Evolutionary conservation across 192 early-diverging fungal genomes (phyloP).

Genomic region (Rhizophagus sp.): DNA sequence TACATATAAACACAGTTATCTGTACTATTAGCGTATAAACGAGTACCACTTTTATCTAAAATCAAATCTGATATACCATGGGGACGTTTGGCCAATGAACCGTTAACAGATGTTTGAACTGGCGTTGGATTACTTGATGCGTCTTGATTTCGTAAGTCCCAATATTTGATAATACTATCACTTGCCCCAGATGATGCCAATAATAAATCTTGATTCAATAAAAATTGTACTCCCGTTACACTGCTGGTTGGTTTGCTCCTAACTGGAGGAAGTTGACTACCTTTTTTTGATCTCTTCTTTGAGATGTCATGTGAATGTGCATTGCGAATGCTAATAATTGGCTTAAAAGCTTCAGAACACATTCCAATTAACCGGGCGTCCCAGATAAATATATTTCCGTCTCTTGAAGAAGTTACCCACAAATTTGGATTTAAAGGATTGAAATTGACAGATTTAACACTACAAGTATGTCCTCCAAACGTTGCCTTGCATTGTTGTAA

Average conservation of each 20-base stretch:
- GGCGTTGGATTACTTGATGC: conserved; percentile 37
- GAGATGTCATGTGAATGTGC: conserved; percentile 1
- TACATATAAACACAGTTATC: conserved; percentile 71
- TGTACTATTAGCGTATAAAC: conserved; percentile 68
- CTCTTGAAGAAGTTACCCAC: conserved; percentile 67
- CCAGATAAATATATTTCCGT: conserved; percentile 73
- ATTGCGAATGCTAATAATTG: background rate
- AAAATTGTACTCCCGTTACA: conserved; percentile 57
- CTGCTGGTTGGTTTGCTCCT: conserved; percentile 32
- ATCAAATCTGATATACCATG: conserved; percentile 58
- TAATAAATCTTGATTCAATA: conserved; percentile 37
- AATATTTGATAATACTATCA: conserved; percentile 71
- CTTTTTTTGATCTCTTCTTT: conserved; percentile 2
- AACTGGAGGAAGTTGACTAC: background rate
- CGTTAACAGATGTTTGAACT: conserved; percentile 38
- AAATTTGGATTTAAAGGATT: conserved; percentile 52
- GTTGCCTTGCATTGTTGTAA: conserved; percentile 44
- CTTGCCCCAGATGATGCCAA: conserved; percentile 59
- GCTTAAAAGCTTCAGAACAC: background rate
- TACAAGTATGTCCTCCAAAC: conserved; percentile 66
- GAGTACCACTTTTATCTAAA: conserved; percentile 57
- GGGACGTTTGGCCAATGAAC: conserved; percentile 24
- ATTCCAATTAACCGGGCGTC: conserved; percentile 59
- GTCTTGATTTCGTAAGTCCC: conserved; percentile 67
- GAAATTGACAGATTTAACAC: conserved; percentile 66